Conservation (phyloP, 2,329 filamentous ascomycete genomes). For the Plectosphaerella plurivora region DNA sequence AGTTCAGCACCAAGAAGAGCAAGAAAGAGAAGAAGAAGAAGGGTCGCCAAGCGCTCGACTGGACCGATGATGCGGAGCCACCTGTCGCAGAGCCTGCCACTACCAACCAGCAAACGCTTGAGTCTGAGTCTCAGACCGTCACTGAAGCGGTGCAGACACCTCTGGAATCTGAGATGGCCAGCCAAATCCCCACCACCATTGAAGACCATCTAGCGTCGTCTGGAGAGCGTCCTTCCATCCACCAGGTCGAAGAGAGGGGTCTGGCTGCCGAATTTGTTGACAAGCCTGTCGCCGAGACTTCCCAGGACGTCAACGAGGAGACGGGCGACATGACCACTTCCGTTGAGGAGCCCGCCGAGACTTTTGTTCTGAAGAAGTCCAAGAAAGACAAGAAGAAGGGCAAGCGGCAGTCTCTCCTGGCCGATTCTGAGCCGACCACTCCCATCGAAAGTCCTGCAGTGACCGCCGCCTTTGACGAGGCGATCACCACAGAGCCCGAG, state of each 20-base stretch:
- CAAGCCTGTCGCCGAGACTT: background rate
- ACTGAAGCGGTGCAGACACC: too few relatives aligned
- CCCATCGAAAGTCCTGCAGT: background rate
- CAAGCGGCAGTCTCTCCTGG: constrained; percentile 12
- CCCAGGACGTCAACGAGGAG: background rate
- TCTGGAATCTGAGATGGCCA: too few relatives aligned
- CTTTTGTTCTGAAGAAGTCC: constrained; percentile 10
- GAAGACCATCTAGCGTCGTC: too few relatives aligned
- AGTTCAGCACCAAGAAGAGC: constrained; percentile 18
- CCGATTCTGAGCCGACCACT: background rate
- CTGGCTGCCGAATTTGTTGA: background rate
- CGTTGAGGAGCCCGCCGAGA: background rate
- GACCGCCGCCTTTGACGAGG: background rate
- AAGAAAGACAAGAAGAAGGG: constrained; percentile 21
- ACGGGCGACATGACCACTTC: background rate
- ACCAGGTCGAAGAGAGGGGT: too few relatives aligned
- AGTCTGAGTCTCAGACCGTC: too few relatives aligned
- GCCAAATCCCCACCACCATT: too few relatives aligned
- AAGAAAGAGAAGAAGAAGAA: constrained; percentile 27
- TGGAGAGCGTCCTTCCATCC: too few relatives aligned
- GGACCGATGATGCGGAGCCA: background rate
- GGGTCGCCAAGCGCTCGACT: background rate
- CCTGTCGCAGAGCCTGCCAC: too few relatives aligned
- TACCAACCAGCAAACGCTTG: too few relatives aligned
- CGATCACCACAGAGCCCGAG: background rate